Evolutionary conservation across 179 eudicot genomes (phyloP).

Genomic region (Beta macrorhiza): DNA sequence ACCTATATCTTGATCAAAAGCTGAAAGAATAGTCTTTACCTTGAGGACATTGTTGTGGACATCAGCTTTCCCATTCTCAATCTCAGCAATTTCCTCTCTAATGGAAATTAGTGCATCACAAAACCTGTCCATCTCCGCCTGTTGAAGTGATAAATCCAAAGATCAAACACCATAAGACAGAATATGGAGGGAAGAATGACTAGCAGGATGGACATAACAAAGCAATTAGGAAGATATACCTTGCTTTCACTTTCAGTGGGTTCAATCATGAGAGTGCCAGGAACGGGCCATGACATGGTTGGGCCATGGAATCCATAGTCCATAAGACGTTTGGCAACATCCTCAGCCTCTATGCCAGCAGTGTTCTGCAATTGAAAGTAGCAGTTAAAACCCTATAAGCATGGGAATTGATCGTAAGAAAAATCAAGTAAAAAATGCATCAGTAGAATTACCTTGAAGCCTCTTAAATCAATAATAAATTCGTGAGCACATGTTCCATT

Average conservation of each 20-base stretch:
- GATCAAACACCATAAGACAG: not conserved
- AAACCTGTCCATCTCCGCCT: slow-evolving; percentile 94
- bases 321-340: slow-evolving; percentile 94
- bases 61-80: slow-evolving; percentile 92
- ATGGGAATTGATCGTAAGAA: not conserved
- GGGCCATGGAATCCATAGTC: slow-evolving; percentile 99
- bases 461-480: slow-evolving; percentile 85
- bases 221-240: slow-evolving; percentile 38
- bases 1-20: not conserved
- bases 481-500: slow-evolving; percentile 97
- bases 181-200: not conserved
- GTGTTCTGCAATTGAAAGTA: slow-evolving; percentile 52
- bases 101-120: slow-evolving; percentile 94
- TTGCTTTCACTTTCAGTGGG: slow-evolving; percentile 99
- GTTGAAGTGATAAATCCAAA: slow-evolving; percentile 28
- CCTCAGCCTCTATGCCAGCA: slow-evolving; percentile 96
- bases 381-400: slow-evolving; percentile 14
- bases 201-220: not conserved
- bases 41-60: slow-evolving; percentile 82
- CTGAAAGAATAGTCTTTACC: slow-evolving; percentile 39
- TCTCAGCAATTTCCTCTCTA: slow-evolving; percentile 82
- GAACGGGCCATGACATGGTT: slow-evolving; percentile 99
- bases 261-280: slow-evolving; percentile 98
- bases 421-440: not conserved
- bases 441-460: slow-evolving; percentile 60